These are phyloP conservation scores for Pichia insulana DNA, from an alignment of 805 yeast genomes.

Conservation along the genomic window DNA sequence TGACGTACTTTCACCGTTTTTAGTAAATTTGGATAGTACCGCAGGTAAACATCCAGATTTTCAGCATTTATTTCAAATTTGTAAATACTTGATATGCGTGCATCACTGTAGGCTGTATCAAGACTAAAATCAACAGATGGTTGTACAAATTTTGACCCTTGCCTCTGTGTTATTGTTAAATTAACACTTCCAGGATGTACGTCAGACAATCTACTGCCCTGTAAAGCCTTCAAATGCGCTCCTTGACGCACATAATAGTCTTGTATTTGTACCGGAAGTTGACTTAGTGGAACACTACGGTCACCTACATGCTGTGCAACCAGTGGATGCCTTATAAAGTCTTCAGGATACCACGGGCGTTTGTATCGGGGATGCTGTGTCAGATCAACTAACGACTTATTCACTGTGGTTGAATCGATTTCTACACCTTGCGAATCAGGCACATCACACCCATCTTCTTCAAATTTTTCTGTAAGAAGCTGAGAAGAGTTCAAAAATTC, in stretches of 20 bases:
- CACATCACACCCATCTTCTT: too few relatives aligned
- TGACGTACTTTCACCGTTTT: slow-evolving; percentile 20
- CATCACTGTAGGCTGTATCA: slow-evolving; percentile 17
- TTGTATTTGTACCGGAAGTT: slow-evolving; percentile 10
- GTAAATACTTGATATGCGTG: slow-evolving; percentile 19
- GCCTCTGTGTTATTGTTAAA: neutral
- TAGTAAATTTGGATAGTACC: slow-evolving; percentile 10
- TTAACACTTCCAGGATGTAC: neutral
- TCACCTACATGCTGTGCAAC: slow-evolving; percentile 5
- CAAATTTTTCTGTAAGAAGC: too few relatives aligned
- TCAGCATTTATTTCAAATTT: slow-evolving; percentile 21
- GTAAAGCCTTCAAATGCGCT: slow-evolving; percentile 15
- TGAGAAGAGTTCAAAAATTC: too few relatives aligned
- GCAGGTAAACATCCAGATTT: slow-evolving; percentile 11
- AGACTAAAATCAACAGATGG: slow-evolving; percentile 16
- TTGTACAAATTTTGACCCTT: neutral
- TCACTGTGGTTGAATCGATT: neutral
- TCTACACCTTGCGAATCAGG: too few relatives aligned
- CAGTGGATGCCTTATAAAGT: slow-evolving; percentile 27
- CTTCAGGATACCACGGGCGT: slow-evolving; percentile 30
- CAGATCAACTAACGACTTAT: slow-evolving; percentile 14
- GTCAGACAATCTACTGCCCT: neutral
- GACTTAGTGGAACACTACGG: slow-evolving; percentile 1
- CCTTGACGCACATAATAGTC: slow-evolving; percentile 18
- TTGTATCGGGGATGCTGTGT: slow-evolving; percentile 20